Evolutionary conservation across 352 stramenopile species (phyloP).

Genomic region (Globisporangium carolinianum): DNA sequence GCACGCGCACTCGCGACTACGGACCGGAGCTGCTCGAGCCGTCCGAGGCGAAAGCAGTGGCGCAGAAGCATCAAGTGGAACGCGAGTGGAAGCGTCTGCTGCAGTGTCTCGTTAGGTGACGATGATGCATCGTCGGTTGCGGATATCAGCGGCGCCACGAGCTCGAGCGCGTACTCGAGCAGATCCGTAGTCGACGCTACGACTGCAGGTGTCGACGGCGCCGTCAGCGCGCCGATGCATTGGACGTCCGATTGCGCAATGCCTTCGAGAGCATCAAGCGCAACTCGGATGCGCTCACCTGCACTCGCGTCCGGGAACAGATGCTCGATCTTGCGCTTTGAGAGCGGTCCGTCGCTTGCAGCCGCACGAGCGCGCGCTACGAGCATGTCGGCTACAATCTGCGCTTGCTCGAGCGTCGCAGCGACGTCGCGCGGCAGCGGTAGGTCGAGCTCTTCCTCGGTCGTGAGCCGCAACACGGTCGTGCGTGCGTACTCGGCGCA

Average conservation of each 20-base stretch:
- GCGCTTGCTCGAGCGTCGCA: slow-evolving; percentile 27
- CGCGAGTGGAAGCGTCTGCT: slow-evolving; percentile 17
- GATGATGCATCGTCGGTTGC: neutral
- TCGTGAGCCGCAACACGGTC: slow-evolving; percentile 38
- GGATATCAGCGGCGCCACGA: slow-evolving; percentile 15
- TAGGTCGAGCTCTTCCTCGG: slow-evolving; percentile 73
- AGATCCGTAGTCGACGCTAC: slow-evolving; percentile 16
- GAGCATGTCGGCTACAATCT: slow-evolving; percentile 32
- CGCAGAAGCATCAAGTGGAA: slow-evolving; percentile 27
- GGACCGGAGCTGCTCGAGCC: slow-evolving; percentile 11
- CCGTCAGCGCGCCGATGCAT: slow-evolving; percentile 4
- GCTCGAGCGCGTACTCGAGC: slow-evolving; percentile 29
- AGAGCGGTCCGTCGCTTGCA: slow-evolving; percentile 15
- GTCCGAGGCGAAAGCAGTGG: slow-evolving; percentile 21
- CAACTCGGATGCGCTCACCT: slow-evolving; percentile 26
- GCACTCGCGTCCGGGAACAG: slow-evolving; percentile 11
- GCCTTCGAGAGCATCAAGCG: slow-evolving; percentile 31
- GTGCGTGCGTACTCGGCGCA: slow-evolving; percentile 38
- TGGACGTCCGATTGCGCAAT: slow-evolving; percentile 2
- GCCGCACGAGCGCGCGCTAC: slow-evolving; percentile 18
- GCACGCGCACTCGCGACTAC: slow-evolving; percentile 16
- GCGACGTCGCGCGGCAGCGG: slow-evolving; percentile 40
- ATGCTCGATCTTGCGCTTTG: slow-evolving; percentile 23
- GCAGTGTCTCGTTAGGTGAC: neutral
- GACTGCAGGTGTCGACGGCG: slow-evolving; percentile 2